Evolutionary conservation across 2,329 filamentous ascomycete species (phyloP).

Genomic region (Beauveria caledonica): DNA sequence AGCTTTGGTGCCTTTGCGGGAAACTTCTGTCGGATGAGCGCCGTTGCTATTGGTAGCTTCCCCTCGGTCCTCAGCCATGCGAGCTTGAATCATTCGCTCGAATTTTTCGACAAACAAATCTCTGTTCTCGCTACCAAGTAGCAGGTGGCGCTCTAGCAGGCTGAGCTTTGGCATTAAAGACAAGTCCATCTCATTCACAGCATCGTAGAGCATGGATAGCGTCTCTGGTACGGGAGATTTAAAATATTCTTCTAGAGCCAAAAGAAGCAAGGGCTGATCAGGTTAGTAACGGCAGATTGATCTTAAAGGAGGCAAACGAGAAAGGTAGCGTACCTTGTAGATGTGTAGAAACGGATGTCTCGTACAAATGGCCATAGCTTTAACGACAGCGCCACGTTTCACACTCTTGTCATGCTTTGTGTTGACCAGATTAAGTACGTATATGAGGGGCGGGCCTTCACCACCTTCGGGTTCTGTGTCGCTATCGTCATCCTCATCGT

Average conservation of each 20-base stretch:
- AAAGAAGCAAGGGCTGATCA: constrained; percentile 67
- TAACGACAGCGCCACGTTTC: constrained; percentile 89
- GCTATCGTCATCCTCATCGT: constrained; percentile 44
- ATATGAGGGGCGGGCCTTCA: constrained; percentile 87
- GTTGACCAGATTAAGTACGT: constrained; percentile 95
- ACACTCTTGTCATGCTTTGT: constrained; percentile 93
- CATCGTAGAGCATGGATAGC: constrained; percentile 77
- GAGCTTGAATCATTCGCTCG: constrained; percentile 82
- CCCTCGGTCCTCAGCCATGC: constrained; percentile 57
- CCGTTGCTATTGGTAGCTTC: constrained; percentile 31
- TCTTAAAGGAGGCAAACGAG: constrained; percentile 9
- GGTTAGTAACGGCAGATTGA: not conserved
- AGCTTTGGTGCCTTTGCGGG: constrained; percentile 54
- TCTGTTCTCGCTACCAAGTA: constrained; percentile 87
- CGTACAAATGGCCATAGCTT: constrained; percentile 98
- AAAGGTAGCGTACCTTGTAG: constrained; percentile 63
- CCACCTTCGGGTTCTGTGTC: constrained; percentile 59
- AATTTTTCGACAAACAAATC: constrained; percentile 98
- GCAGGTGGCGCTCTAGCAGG: constrained; percentile 71
- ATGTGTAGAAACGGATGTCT: constrained; percentile 96
- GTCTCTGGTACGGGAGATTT: constrained; percentile 84
- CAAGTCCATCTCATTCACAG: constrained; percentile 94
- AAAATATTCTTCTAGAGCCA: constrained; percentile 96
- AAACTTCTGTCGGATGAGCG: constrained; percentile 40
- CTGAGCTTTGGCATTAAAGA: constrained; percentile 85